Percentiles rank a stretch among this genome's conserved stretches.
Evolutionary conservation across 1,139 yeast genomes (phyloP).

Genomic region (Hansenula lynferdii): DNA sequence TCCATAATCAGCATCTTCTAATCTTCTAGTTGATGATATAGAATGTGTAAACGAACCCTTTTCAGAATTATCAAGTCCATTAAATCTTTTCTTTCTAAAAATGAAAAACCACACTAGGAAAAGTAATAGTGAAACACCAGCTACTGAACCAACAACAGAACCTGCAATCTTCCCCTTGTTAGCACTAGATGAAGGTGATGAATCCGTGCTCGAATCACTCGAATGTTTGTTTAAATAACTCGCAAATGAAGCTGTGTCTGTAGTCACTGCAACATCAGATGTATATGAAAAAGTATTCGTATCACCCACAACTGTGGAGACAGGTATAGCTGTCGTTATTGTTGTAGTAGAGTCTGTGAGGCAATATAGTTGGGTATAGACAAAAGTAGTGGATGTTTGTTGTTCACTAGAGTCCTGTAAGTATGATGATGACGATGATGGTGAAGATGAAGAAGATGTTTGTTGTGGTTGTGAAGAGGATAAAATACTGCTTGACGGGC

Average conservation of each 20-base stretch:
- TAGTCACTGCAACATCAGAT: slow-evolving; percentile 25
- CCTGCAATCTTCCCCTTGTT: slow-evolving; percentile 41
- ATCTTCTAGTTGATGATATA: slow-evolving; percentile 18
- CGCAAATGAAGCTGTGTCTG: slow-evolving; percentile 23
- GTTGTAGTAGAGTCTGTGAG: slow-evolving; percentile 36
- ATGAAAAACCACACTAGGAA: slow-evolving; percentile 17
- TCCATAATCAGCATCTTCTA: slow-evolving; percentile 7
- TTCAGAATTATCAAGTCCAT: slow-evolving; percentile 5
- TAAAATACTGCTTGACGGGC: too few species aligned
- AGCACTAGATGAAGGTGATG: neutral
- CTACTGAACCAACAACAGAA: slow-evolving; percentile 37
- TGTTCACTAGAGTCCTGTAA: neutral
- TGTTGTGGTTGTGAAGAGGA: neutral
- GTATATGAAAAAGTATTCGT: slow-evolving; percentile 20
- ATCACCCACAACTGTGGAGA: slow-evolving; percentile 26
- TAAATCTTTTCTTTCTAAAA: slow-evolving; percentile 10
- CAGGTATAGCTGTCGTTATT: slow-evolving; percentile 31
- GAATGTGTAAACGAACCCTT: slow-evolving; percentile 21
- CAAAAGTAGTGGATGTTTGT: slow-evolving; percentile 1
- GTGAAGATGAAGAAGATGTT: slow-evolving; percentile 1
- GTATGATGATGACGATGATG: too few species aligned
- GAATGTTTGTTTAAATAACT: slow-evolving; percentile 6
- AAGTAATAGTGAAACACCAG: slow-evolving; percentile 29
- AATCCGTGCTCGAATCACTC: neutral
- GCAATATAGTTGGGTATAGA: slow-evolving; percentile 36